Base-by-base conservation (phyloP, 2,329 filamentous ascomycete genomes). In the Coniochaeta sp. region DNA sequence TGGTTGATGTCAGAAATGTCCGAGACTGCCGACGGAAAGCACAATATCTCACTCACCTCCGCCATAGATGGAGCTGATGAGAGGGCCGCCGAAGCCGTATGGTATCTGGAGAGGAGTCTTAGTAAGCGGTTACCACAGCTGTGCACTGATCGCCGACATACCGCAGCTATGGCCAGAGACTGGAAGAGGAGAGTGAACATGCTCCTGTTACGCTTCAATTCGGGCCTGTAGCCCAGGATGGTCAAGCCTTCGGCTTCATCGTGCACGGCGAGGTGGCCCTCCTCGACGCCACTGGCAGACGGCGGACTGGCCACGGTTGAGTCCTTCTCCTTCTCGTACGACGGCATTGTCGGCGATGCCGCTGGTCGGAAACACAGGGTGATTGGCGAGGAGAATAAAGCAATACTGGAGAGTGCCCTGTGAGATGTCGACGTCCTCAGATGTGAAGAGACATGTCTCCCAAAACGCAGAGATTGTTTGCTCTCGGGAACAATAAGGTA, bases 111-210 rank as follows among this genome's bases (percentile, higher is more conserved):
- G 6, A 2, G 27, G 1, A 10, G 22, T 9, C 14, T 53, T 47
- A 57, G 49, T 31, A 2, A 48, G 18, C 27, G 5, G 7, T 7
- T 26, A n/a, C n/a, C n/a, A n/a, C n/a, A n/a, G n/a, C n/a, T n/a
- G n/a, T n/a, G n/a, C n/a, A n/a, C n/a, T n/a, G n/a, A n/a, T n/a
- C n/a, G n/a, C 5, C 18, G 6, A 52, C 63, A 53, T 55, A 70
- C 67, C 18, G 80, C 79, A 27, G 80, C 79, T 27, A 83, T 83
- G 20, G 80, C 79, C 7, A 84, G 67, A 0, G 76, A 77, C 62
- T 83, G 80, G 61, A 84, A 85, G 12, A 84, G 69, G 1, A 85
- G 67, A 0, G 79, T 83, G 56, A 77, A 71, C 58, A 83, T 73
- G 0, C 80, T 83, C 28, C 82, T 73, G 55, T 84, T 85, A 20